Evolutionary conservation across 352 stramenopile species (phyloP).

Genomic region (Pythium plurisporium): DNA sequence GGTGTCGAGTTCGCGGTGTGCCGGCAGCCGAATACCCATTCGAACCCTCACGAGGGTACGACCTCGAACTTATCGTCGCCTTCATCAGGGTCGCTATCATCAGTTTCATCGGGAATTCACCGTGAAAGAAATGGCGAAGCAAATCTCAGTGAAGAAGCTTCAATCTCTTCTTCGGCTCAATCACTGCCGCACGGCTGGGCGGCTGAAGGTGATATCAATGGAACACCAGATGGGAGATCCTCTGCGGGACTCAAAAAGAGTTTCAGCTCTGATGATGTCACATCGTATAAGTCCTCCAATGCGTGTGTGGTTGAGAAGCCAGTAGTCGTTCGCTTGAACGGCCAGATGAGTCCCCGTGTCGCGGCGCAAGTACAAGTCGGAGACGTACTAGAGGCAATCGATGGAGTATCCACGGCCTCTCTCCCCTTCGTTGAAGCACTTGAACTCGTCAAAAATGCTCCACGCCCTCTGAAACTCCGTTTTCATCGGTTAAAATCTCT

Average conservation of each 20-base stretch:
- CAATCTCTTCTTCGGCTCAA: background rate
- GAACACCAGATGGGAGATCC: background rate
- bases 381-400: slow-evolving; percentile 67
- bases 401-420: slow-evolving; percentile 67
- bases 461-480: slow-evolving; percentile 59
- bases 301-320: slow-evolving; percentile 51
- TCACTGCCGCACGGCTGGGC: background rate
- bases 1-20: slow-evolving; percentile 52
- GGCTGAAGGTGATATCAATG: background rate
- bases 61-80: background rate
- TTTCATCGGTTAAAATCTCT: slow-evolving; percentile 36
- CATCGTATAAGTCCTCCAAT: slow-evolving; percentile 26
- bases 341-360: slow-evolving; percentile 7
- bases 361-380: slow-evolving; percentile 34
- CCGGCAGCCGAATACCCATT: slow-evolving; percentile 41
- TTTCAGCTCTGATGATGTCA: slow-evolving; percentile 56
- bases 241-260: slow-evolving; percentile 32
- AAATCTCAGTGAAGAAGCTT: slow-evolving; percentile 20
- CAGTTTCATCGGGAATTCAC: slow-evolving; percentile 11
- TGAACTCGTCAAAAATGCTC: slow-evolving; percentile 44
- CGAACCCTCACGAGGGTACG: background rate
- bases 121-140: background rate
- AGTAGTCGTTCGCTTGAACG: slow-evolving; percentile 30
- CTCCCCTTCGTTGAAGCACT: slow-evolving; percentile 57
- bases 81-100: slow-evolving; percentile 1